These are phyloP conservation scores for Hypholoma fasciculare DNA, from an alignment of 768 basidiomycete species.

Conservation along the genomic window DNA sequence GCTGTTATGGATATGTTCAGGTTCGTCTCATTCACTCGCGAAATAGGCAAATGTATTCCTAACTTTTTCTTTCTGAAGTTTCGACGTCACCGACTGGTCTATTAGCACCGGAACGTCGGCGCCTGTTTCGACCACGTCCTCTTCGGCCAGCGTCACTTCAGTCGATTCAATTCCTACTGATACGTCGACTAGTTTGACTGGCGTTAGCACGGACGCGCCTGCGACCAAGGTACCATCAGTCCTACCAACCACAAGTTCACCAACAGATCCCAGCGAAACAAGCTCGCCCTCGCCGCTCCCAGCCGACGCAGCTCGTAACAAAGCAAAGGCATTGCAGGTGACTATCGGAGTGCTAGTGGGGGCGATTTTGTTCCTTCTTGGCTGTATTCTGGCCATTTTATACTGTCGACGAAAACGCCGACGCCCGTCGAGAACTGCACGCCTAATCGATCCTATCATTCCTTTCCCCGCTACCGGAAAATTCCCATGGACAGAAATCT, in stretches of 20 bases:
- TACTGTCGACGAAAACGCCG: background rate
- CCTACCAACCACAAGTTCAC: no score
- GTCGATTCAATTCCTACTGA: background rate
- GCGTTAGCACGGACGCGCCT: no score
- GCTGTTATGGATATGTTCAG: conserved; percentile 10
- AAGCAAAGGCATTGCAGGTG: background rate
- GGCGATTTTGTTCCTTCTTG: background rate
- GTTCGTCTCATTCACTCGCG: background rate
- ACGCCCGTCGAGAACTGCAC: background rate
- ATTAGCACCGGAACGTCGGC: no score
- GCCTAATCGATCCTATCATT: background rate
- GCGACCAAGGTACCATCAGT: no score
- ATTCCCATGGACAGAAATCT: no score
- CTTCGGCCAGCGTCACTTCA: no score
- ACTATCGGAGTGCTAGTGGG: background rate
- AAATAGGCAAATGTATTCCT: background rate
- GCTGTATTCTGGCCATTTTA: background rate
- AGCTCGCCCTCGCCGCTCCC: no score
- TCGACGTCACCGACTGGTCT: background rate
- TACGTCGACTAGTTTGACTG: no score
- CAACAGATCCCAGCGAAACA: no score
- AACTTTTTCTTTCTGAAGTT: background rate
- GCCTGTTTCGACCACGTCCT: no score
- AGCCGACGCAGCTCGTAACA: no score
- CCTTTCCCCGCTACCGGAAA: background rate